Conservation (phyloP, 129 eudicot species). For the Smallanthus sonchifolius region DNA sequence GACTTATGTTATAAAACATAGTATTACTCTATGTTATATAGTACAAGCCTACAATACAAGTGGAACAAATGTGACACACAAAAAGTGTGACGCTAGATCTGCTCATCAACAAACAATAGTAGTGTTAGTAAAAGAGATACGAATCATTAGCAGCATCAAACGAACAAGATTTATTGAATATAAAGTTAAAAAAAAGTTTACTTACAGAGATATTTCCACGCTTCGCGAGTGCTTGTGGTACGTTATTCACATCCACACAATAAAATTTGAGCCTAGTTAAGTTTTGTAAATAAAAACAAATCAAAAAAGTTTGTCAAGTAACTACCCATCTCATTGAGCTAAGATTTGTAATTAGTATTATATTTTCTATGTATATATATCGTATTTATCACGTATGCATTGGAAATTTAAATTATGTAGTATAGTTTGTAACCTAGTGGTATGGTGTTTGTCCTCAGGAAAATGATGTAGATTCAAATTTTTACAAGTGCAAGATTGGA, state of each 20-base stretch:
- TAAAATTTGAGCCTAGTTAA: constrained; percentile 57
- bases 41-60: background rate
- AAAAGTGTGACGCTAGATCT: background rate
- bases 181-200: background rate
- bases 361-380: too few species aligned
- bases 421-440: too few species aligned
- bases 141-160: background rate
- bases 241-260: constrained; percentile 88
- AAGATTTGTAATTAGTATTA: too few species aligned
- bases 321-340: background rate
- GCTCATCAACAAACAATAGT: background rate
- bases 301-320: background rate
- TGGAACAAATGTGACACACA: background rate
- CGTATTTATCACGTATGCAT: too few species aligned
- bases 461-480: too few species aligned
- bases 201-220: constrained; percentile 83
- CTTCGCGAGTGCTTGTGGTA: constrained; percentile 82
- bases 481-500: too few species aligned
- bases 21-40: too few species aligned
- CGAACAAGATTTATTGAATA: background rate
- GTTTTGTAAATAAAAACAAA: background rate
- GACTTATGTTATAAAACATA: background rate
- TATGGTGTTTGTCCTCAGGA: too few species aligned
- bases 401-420: too few species aligned
- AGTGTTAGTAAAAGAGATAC: background rate